Base-by-base conservation (phyloP, 495 filamentous ascomycete genomes). In the Alectoria sarmentosa region DNA sequence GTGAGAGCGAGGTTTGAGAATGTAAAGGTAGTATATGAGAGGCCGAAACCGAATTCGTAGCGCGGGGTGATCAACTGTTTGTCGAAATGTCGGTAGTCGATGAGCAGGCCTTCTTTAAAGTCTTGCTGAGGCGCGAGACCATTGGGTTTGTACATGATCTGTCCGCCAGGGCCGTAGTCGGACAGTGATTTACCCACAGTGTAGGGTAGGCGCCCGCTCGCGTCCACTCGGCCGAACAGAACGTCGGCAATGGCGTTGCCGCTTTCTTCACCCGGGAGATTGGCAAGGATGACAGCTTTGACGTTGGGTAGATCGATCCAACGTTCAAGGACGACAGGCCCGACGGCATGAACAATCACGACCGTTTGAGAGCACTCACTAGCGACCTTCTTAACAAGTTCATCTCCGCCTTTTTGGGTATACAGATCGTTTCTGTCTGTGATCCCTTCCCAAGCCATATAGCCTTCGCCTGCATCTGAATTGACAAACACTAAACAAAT, bases 51-150 rank as follows among this genome's bases (percentile, higher is more conserved):
- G 69, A 95, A 95, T 68, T 88, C 85, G 69, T 82, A 93, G 9
- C 86, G 83, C 0, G 90, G 90, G 4, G 75, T 72, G 66, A 93
- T 84, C 26, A 75, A 71, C 41, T 82, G 66, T 67, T 86, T 88
- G 78, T 98, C 94, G 71, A 97, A 97, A 67, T 95, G 82, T 11
- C 93, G 88, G 72, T 98, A 96, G 73, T 97, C 93, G 70, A 95
- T 85, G 69, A 90, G 90, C 9, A 96, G 76, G 0, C 90, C 90
- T 67, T 97, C 90, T 6, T 77, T 78, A 67, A 96, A 94, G 70
- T 89, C 85, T 69, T 95, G 90, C 72, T 96, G 92, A 4, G 94
- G 94, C 0, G 87, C 77, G 11, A 86, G 71, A 17, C 80, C 85
- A 66, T 92, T 90, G 6, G 90, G 82, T 49, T 85, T 78, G 71